A percentile compares a stretch with the other conserved stretches of the same genome.
These are phyloP conservation scores for Tolypocladium amazonense DNA, from an alignment of 2,329 filamentous ascomycete species.

Conservation along the genomic window DNA sequence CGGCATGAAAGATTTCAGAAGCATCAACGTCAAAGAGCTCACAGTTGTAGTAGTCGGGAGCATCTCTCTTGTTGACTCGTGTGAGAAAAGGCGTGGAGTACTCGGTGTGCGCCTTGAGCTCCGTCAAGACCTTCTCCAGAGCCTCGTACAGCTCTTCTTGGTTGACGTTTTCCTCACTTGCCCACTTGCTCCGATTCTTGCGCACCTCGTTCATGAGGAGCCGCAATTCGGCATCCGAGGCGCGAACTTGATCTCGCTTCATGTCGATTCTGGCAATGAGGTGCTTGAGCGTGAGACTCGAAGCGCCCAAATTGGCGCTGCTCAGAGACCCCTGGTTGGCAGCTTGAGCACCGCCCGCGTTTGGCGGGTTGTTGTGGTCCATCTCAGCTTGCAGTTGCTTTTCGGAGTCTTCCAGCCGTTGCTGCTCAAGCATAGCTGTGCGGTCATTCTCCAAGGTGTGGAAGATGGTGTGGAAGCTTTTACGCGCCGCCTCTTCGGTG, in stretches of 20 bases:
- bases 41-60: conserved; percentile 88
- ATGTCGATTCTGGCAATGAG: conserved; percentile 91
- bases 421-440: conserved; percentile 94
- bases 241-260: conserved; percentile 80
- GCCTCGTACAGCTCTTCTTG: conserved; percentile 98
- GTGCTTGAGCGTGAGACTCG: conserved; percentile 91
- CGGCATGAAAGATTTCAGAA: neutral
- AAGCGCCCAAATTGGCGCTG: conserved; percentile 88
- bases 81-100: conserved; percentile 94
- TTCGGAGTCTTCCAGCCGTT: conserved; percentile 92
- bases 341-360: conserved; percentile 36
- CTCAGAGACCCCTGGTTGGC: conserved; percentile 81
- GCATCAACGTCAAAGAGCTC: conserved; percentile 29
- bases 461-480: conserved; percentile 86
- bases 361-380: conserved; percentile 51
- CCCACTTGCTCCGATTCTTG: conserved; percentile 98
- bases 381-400: conserved; percentile 94
- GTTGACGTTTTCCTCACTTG: conserved; percentile 91
- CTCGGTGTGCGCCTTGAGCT: conserved; percentile 93
- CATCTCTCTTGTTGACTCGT: conserved; percentile 92
- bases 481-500: conserved; percentile 79
- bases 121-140: conserved; percentile 90
- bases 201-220: conserved; percentile 93
- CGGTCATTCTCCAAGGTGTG: conserved; percentile 93
- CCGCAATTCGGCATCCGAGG: conserved; percentile 85